These are phyloP conservation scores for Colletotrichum brevisporum DNA, from an alignment of 2,329 filamentous ascomycete species.

Conservation along the genomic window DNA sequence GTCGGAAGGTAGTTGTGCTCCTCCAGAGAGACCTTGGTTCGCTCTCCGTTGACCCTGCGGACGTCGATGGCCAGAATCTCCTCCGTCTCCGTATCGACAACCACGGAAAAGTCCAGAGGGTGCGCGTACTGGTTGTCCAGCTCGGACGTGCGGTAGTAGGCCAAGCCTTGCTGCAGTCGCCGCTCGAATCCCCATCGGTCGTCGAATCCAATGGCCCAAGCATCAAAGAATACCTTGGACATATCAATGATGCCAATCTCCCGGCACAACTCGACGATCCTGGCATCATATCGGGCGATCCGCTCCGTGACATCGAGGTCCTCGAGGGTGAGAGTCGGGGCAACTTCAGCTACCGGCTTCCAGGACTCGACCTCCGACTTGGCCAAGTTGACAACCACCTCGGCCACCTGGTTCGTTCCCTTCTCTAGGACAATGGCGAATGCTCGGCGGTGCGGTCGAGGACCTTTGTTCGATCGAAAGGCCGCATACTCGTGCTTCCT, in stretches of 20 bases:
- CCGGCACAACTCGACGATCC: constrained; percentile 82
- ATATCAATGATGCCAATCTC: constrained; percentile 85
- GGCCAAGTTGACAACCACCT: constrained; percentile 67
- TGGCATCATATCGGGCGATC: constrained; percentile 76
- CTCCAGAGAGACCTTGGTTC: constrained; percentile 61
- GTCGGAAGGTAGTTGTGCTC: constrained; percentile 55
- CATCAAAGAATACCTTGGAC: constrained; percentile 87
- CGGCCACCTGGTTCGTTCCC: constrained; percentile 49
- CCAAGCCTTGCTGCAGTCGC: constrained; percentile 83
- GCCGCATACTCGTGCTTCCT: constrained; percentile 74
- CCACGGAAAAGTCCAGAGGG: constrained; percentile 59
- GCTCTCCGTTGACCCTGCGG: constrained; percentile 41
- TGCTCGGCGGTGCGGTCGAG: constrained; percentile 64
- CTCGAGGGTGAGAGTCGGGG: constrained; percentile 78
- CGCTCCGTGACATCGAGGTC: constrained; percentile 83
- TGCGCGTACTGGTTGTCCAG: constrained; percentile 66
- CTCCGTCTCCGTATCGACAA: constrained; percentile 62
- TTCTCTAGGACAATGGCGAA: constrained; percentile 64
- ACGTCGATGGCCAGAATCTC: constrained; percentile 62
- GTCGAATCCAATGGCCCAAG: constrained; percentile 88
- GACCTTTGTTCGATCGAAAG: constrained; percentile 64
- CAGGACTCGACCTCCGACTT: constrained; percentile 56
- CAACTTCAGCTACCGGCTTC: constrained; percentile 63
- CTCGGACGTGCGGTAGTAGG: constrained; percentile 82
- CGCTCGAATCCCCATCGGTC: constrained; percentile 80